Evolutionary conservation across 2,329 filamentous ascomycete genomes (phyloP), one percentile per base, ranked within the genome.

Genomic region (Exophiala sideris): DNA sequence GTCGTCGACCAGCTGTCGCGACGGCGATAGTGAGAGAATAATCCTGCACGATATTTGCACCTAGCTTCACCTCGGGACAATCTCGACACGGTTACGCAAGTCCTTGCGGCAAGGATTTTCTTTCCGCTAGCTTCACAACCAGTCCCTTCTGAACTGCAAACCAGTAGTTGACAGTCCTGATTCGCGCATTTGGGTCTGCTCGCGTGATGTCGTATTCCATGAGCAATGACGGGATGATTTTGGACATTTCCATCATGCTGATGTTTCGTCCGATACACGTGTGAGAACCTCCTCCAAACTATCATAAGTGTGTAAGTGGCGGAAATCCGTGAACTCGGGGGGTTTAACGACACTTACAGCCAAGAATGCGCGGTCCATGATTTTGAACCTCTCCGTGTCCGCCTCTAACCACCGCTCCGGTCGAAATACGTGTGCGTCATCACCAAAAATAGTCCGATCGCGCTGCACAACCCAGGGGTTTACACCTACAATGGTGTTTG

Each of bases 251-350:
- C 38, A 68, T 48, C 2, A 66, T 56, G 2, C 65, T 65, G 11
- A 65, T 59, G 34, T 62, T 61, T 14, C 59, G 54, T 3, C 58
- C 58, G 16, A 60, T 54, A 36, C 60, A 61, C 1, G 78, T 80
- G 57, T 78, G 64, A 2, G 76, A 70, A 0, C 79, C 79, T 5
- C 74, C 75, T 2, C 79, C 78, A 61, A 81, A 81, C 74, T 75
- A 2, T 78, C 77, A 62, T 80, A 80, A 46, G 16, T 18, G 16
- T 18, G 16, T 18, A 18, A 18, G 16, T 18, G 16, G 16, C 16
- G 16, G 16, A 18, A 18, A 18, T 18, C 16, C 16, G 16, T 18
- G 16, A 18, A 18, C 16, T 18, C 16, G 3, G 16, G 16, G 16
- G 16, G 16, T 18, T 3, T 18, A 18, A 18, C 16, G 16, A 18